phyloP scores from a whole-genome alignment of 2,329 filamentous ascomycete species.

The Fonsecaea nubica region DNA sequence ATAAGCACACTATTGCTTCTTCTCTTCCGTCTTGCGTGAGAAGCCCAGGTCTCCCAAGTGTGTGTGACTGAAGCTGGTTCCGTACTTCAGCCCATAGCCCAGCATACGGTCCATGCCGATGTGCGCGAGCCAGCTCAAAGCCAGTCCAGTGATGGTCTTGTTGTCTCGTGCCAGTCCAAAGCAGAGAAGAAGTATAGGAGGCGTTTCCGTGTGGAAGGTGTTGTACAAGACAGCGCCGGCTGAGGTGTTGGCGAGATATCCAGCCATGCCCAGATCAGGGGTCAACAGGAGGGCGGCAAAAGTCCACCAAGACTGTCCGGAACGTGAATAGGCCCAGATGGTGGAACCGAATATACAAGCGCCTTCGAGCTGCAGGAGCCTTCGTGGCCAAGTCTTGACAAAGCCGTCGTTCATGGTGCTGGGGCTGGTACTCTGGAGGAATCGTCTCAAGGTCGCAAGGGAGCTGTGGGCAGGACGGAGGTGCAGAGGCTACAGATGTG shows the following conservation, averaged over 20 bases:
- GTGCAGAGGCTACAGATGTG: background rate
- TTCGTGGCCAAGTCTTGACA: slow-evolving; percentile 29
- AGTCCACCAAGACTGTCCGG: slow-evolving; percentile 25
- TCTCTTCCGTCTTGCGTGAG: background rate
- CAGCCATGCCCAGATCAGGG: slow-evolving; percentile 31
- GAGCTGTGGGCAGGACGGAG: background rate
- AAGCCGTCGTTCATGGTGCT: slow-evolving; percentile 22
- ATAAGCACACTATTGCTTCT: slow-evolving; percentile 59
- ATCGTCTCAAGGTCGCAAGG: background rate
- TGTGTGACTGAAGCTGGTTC: slow-evolving; percentile 29
- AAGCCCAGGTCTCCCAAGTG: slow-evolving; percentile 25
- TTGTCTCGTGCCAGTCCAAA: slow-evolving; percentile 24
- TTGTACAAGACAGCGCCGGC: slow-evolving; percentile 28
- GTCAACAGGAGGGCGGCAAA: slow-evolving; percentile 29
- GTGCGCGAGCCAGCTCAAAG: slow-evolving; percentile 30
- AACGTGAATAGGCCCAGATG: slow-evolving; percentile 28
- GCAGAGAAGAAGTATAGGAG: slow-evolving; percentile 28
- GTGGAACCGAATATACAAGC: slow-evolving; percentile 26
- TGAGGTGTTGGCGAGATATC: slow-evolving; percentile 27
- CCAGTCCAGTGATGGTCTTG: slow-evolving; percentile 21
- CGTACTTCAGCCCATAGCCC: slow-evolving; percentile 31
- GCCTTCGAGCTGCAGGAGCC: slow-evolving; percentile 28
- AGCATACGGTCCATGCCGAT: slow-evolving; percentile 35
- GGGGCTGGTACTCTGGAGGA: background rate
- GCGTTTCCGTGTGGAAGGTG: slow-evolving; percentile 27